These are phyloP conservation scores for Tuber calosporum DNA, from an alignment of 495 filamentous ascomycete species.

Conservation along the genomic window DNA sequence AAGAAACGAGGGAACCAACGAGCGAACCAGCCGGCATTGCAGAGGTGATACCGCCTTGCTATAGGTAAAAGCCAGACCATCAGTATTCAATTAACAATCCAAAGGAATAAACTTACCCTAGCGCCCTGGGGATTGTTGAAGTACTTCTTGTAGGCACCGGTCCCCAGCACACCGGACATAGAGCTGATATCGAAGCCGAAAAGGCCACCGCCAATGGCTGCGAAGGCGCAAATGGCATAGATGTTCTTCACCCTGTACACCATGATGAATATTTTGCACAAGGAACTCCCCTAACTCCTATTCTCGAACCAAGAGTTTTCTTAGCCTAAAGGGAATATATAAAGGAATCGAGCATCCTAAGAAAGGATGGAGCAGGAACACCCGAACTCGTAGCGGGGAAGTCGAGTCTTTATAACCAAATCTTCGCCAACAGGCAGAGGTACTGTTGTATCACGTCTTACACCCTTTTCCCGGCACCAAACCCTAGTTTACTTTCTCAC, in stretches of 20 bases:
- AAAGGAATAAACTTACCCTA: conserved; percentile 25
- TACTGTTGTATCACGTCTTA: not conserved
- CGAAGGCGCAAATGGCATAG: conserved; percentile 58
- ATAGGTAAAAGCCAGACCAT: conserved; percentile 21
- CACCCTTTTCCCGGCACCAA: not conserved
- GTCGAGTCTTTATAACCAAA: not conserved
- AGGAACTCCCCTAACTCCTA: not conserved
- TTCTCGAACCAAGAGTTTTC: not conserved
- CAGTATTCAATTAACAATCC: not conserved
- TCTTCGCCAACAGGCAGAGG: not conserved
- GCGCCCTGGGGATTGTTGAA: conserved; percentile 48
- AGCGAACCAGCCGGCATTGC: conserved; percentile 74
- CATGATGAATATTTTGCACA: conserved; percentile 20
- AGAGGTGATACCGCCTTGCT: conserved; percentile 58
- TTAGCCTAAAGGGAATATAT: not conserved
- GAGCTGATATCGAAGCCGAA: conserved; percentile 70
- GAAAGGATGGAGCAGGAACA: not conserved
- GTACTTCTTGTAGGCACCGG: conserved; percentile 56
- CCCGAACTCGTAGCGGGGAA: not conserved
- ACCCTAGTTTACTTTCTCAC: not conserved
- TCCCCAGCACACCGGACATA: conserved; percentile 62
- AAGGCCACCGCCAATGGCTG: conserved; percentile 53
- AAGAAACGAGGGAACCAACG: conserved; percentile 59
- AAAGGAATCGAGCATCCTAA: not conserved
- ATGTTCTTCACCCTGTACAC: conserved; percentile 48